Conservation (phyloP, 257 asterid genomes). For the Solanum paucissectum region DNA sequence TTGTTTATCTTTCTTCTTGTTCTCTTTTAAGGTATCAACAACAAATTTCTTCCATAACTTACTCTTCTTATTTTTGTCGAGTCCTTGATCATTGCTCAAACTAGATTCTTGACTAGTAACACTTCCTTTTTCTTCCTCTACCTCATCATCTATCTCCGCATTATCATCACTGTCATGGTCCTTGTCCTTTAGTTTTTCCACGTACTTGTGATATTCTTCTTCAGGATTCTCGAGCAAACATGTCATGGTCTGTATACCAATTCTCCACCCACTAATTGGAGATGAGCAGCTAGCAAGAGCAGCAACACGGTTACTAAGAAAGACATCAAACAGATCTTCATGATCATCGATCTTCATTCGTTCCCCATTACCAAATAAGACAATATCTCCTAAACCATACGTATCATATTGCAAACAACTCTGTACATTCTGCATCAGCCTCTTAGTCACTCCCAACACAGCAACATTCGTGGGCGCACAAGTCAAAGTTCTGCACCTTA, state of each 20-base stretch:
- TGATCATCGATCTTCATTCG: slow-evolving; percentile 38
- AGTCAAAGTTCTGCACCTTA: slow-evolving; percentile 26
- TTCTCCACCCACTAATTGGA: slow-evolving; percentile 31
- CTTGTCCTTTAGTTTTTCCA: neutral
- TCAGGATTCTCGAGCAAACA: slow-evolving; percentile 30
- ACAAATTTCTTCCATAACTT: slow-evolving; percentile 17
- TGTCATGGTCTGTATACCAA: slow-evolving; percentile 12
- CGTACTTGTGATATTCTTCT: slow-evolving; percentile 11
- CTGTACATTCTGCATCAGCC: slow-evolving; percentile 21
- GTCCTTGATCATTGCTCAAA: neutral
- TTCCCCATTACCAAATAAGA: slow-evolving; percentile 38
- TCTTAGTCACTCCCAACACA: slow-evolving; percentile 17
- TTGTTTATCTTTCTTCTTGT: slow-evolving; percentile 10
- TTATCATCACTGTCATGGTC: neutral
- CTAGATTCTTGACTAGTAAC: neutral
- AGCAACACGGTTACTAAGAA: slow-evolving; percentile 29
- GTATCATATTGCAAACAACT: neutral
- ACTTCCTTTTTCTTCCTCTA: neutral
- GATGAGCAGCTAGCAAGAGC: slow-evolving; percentile 17
- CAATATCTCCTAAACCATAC: slow-evolving; percentile 41
- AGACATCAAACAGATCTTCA: slow-evolving; percentile 35
- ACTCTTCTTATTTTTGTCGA: neutral
- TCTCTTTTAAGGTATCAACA: neutral
- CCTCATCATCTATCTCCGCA: neutral
- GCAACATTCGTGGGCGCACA: slow-evolving; percentile 55